A percentile compares a stretch with the other conserved stretches of the same genome.
phyloP scores from a whole-genome alignment of 129 eudicot genomes.

The Artemisia tridentata region DNA sequence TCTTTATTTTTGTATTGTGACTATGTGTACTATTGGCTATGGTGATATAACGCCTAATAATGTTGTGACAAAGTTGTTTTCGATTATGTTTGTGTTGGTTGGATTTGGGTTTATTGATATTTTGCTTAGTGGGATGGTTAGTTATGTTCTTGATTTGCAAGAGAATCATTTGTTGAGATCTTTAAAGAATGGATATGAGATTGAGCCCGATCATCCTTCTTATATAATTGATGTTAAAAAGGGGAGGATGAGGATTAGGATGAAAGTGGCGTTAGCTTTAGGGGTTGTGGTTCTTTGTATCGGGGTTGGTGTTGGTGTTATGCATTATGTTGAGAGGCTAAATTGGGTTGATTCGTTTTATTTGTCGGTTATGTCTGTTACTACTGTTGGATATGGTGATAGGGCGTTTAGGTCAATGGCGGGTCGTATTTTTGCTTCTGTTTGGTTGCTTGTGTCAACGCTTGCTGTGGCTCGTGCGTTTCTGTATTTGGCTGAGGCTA shows the following conservation, averaged over 20 bases:
- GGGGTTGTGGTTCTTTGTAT: slow-evolving; percentile 89
- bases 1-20: slow-evolving; percentile 84
- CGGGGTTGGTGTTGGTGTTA: slow-evolving; percentile 72
- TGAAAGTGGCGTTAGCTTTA: slow-evolving; percentile 90
- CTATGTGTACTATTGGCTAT: slow-evolving; percentile 97
- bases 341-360: slow-evolving; percentile 84
- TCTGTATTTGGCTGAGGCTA: slow-evolving; percentile 93
- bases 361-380: slow-evolving; percentile 93
- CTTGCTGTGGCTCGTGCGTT: slow-evolving; percentile 98
- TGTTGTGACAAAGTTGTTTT: slow-evolving; percentile 59
- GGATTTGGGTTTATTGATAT: slow-evolving; percentile 95
- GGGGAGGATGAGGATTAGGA: slow-evolving; percentile 92
- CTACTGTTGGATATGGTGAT: slow-evolving; percentile 97
- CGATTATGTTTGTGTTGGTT: slow-evolving; percentile 79
- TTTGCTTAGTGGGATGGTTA: slow-evolving; percentile 87
- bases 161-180: slow-evolving; percentile 68
- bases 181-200: slow-evolving; percentile 34
- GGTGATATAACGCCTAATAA: slow-evolving; percentile 90
- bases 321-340: slow-evolving; percentile 83
- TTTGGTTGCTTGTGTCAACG: slow-evolving; percentile 97
- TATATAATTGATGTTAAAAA: slow-evolving; percentile 76
- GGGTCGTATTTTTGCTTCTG: slow-evolving; percentile 78
- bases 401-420: slow-evolving; percentile 66
- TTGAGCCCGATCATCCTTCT: slow-evolving; percentile 35
- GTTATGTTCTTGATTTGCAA: slow-evolving; percentile 91